Base-by-base conservation (phyloP, 1,284 basidiomycete genomes). In the Fomitopsis pinicola region DNA sequence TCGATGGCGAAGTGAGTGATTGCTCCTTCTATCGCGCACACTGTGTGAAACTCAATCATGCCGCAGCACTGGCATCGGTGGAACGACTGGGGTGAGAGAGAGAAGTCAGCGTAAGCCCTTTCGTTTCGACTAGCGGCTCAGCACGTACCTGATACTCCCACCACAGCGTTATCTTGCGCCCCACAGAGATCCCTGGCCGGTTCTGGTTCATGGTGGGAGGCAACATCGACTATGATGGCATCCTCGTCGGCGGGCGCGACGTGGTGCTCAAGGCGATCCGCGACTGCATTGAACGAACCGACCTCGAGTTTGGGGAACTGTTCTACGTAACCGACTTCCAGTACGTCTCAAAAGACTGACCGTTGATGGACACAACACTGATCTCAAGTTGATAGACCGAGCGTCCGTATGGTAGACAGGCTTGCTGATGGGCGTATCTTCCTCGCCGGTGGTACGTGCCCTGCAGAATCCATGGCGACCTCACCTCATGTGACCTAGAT, bases 391-490 rank as follows among this genome's bases (percentile, higher is more conserved):
- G 35, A 12, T 36, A 36, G 35, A 12, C 35, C 35, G 35, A 36
- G 35, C 35, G 35, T 36, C 35, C 6, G 76, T 1, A 75, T 77
- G 71, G 73, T 73, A 2, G 68, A 76, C 40, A 70, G 71, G 48
- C 74, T 79, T 61, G 63, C 59, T 9, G 67, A 69, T 26, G 77
- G 74, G 0, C 63, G 74, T 9, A 71, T 71, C 3, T 77, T 78
- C 59, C 62, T 79, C 22, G 71, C 68, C 2, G 77, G 78, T 67
- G 77, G 77, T 78, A 42, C 10, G 59, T 36, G 35, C 35, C 35
- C 26, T n/a, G 35, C 19, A 28, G 28, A 35, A 26, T 7, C 5
- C 57, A 38, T n/a, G 7, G 4, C 52, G 17, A 12, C 6, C 33
- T 36, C 35, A 19, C 10, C 6, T 22, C 9, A 8, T 28, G 12